Base-by-base conservation (phyloP, 441 rosid species). In the Pelargonium myrrhifolium region DNA sequence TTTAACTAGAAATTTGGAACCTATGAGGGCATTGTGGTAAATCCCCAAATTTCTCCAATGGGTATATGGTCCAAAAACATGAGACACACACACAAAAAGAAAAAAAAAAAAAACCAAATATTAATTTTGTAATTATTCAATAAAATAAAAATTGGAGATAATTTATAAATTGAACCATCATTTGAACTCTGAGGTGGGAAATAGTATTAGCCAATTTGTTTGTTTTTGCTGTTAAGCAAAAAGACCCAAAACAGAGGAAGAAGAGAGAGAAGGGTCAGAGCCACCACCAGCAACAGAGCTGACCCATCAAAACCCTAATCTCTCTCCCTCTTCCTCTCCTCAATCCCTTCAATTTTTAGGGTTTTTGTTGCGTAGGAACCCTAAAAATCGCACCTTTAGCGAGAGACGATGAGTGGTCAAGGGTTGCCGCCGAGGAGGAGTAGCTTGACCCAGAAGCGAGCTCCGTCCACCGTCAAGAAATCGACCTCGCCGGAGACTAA, bases 351-450 rank as follows among this genome's bases (percentile, higher is more conserved):
- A 9, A 8, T 17, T 53, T 18, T 9, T 53, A 1, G 59, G 59
- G 59, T 4, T 15, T 17, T 53, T 53, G 59, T 53, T 53, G 22
- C 59, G 17, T 53, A 21, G 59, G 17, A 17, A 12, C n/a, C 59
- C 59, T 53, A 20, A 53, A 7, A 53, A 53, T 53, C 59, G 22
- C 20, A 53, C 22, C 59, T 53, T 53, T 9, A 53, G 6, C 9
- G 21, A 15, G 75, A 61, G 75, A 61, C 66, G 71, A 87, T 86
- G 93, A 88, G 85, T 71, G 80, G 82, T 69, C 89, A 86, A 8
- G 80, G 55, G 64, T 70, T 77, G 65, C 80, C 76, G 5, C 78
- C 86, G 49, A 74, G 78, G 76, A 81, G 87, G 75, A 77, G 71
- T 72, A 75, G 82, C 58, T 47, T 78, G 15, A 67, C 69, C 65